Evolutionary conservation across 129 eudicot genomes (phyloP), one percentile per base, ranked within the genome.

Genomic region (Gnaphalium uliginosum): DNA sequence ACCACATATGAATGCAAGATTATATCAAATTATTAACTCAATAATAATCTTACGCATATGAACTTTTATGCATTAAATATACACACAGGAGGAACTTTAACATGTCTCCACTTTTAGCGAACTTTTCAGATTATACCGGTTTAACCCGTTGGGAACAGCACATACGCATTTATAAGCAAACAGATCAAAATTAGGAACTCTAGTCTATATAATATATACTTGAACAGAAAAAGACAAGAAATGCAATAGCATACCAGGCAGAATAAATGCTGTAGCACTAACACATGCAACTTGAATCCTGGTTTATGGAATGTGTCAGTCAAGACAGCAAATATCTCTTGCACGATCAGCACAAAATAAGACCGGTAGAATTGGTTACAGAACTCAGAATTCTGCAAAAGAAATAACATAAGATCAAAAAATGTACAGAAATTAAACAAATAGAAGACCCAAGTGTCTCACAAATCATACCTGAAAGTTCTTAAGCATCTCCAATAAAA

Each of bases 271-370:
- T 91, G 99, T 65, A 95, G 87, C 86, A 95, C 97, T 80, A 86
- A 72, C 18, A 95, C 97, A 24, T 95, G 99, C 83, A 95, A 76
- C 85, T 95, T 95, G 74, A 95, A 95, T 39, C 99, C 99, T 37
- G 97, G 99, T 76, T 95, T 95, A 68, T 95, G 99, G 50, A 95
- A 95, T 30, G 99, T 95, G 85, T 95, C 99, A 4, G 99, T 95
- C 76, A 95, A 78, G 50, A 95, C 99, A 63, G 99, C 99, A 86
- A 95, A 95, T 13, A 95, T 91, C 72, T 95, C 99, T 89, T 91
- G 97, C 86, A 87, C 99, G 35, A 95, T 95, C 58, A 86, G 80
- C 87, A 89, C 76, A 81, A 89, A 91, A 68, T 95, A 95, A 21
- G 94, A 89, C 77, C 97, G 85, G 71, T 85, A 95, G 81, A 91